Evolutionary conservation across 1,139 yeast species (phyloP).

Genomic region (Yamadazyma buinensis): DNA sequence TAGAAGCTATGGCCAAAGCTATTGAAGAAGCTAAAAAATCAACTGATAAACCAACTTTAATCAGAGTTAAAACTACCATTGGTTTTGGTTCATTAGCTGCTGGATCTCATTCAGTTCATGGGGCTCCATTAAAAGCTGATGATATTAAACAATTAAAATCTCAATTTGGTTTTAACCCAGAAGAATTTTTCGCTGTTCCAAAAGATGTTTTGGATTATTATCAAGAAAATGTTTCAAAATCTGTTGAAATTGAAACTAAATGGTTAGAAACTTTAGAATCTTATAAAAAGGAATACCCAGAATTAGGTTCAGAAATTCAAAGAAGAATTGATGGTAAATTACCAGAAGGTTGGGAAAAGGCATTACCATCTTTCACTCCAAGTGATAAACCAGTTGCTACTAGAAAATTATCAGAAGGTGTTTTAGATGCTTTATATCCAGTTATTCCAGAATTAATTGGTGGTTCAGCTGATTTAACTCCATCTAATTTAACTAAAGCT

Average conservation of each 20-base stretch:
- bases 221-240: constrained; percentile 52
- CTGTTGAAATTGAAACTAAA: constrained; percentile 60
- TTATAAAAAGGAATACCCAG: constrained; percentile 72
- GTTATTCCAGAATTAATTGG: constrained; percentile 87
- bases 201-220: constrained; percentile 76
- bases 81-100: constrained; percentile 88
- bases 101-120: constrained; percentile 95
- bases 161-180: constrained; percentile 87
- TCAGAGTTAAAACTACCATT: constrained; percentile 85
- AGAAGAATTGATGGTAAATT: constrained; percentile 81
- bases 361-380: constrained; percentile 77
- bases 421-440: constrained; percentile 60
- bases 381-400: constrained; percentile 84
- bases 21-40: constrained; percentile 65
- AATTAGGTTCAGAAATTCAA: constrained; percentile 63
- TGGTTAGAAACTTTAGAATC: constrained; percentile 67
- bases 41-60: constrained; percentile 87
- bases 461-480: constrained; percentile 98
- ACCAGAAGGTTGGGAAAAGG: constrained; percentile 79
- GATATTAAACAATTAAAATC: constrained; percentile 86
- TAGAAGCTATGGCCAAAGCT: constrained; percentile 70
- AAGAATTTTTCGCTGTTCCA: constrained; percentile 74
- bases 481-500: constrained; percentile 95
- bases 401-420: constrained; percentile 90
- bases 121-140: constrained; percentile 93